phyloP scores from a whole-genome alignment of 768 basidiomycete species.

The Strobilomyces confusus region DNA sequence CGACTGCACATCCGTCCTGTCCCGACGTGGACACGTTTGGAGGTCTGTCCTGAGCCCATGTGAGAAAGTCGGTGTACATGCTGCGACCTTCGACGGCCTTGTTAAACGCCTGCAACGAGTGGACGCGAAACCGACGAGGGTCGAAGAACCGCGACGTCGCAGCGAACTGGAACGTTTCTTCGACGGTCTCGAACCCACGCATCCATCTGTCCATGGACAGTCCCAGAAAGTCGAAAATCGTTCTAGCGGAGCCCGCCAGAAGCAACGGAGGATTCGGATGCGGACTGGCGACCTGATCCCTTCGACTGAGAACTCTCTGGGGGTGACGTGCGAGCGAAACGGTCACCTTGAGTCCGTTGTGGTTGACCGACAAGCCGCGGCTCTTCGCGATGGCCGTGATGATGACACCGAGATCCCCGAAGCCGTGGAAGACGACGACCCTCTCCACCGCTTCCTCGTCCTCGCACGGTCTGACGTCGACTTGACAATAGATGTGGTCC shows the following conservation, averaged over 20 bases:
- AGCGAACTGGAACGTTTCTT: constrained; percentile 57
- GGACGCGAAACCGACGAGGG: constrained; percentile 33
- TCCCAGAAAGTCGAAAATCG: constrained; percentile 54
- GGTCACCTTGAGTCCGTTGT: constrained; percentile 56
- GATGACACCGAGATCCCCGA: constrained; percentile 73
- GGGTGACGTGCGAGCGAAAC: background rate
- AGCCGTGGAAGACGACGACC: constrained; percentile 53
- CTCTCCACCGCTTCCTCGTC: constrained; percentile 49
- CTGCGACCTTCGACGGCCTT: constrained; percentile 44
- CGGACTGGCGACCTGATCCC: constrained; percentile 24
- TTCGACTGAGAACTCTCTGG: constrained; percentile 18
- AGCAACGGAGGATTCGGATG: constrained; percentile 37
- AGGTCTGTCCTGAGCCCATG: constrained; percentile 38
- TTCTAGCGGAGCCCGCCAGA: constrained; percentile 47
- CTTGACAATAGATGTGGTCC: constrained; percentile 38
- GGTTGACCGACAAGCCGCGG: constrained; percentile 46
- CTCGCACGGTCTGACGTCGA: constrained; percentile 60
- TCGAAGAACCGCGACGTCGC: constrained; percentile 51
- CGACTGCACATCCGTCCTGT: constrained; percentile 23
- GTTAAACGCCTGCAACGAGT: constrained; percentile 34
- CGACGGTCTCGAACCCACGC: constrained; percentile 51
- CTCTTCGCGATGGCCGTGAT: constrained; percentile 53
- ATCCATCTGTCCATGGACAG: constrained; percentile 49
- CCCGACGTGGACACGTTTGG: constrained; percentile 10
- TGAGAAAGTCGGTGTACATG: constrained; percentile 59